Evolutionary conservation across 805 yeast species (phyloP).

Genomic region (Jamesozyma hellenica): DNA sequence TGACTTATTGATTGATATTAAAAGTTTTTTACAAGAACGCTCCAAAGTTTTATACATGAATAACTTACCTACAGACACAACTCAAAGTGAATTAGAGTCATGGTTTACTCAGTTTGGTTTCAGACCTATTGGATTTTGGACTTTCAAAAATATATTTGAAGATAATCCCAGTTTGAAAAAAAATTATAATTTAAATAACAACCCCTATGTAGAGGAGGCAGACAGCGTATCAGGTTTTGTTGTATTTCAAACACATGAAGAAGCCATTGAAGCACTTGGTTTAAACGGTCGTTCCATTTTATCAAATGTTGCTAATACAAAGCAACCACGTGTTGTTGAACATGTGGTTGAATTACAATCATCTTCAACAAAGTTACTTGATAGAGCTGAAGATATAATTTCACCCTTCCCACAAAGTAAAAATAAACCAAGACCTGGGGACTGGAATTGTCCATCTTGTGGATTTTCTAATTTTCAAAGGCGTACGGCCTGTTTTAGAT

Average conservation of each 20-base stretch:
- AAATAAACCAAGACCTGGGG: constrained; percentile 91
- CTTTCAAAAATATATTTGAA: constrained; percentile 48
- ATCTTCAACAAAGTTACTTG: constrained; percentile 66
- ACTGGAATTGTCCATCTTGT: constrained; percentile 96
- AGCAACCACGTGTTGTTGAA: constrained; percentile 37
- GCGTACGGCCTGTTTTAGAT: constrained; percentile 86
- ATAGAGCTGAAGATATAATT: constrained; percentile 70
- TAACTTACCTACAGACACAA: constrained; percentile 77
- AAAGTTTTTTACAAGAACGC: constrained; percentile 56
- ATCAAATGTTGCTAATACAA: constrained; percentile 28
- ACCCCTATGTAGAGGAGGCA: constrained; percentile 34
- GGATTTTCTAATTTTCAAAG: constrained; percentile 92
- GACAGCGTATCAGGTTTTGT: constrained; percentile 69
- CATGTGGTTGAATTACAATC: constrained; percentile 78
- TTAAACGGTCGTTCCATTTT: constrained; percentile 60
- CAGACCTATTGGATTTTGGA: constrained; percentile 84
- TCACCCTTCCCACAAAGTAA: constrained; percentile 78
- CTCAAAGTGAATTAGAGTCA: constrained; percentile 80
- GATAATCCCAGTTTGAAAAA: constrained; percentile 18
- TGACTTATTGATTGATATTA: constrained; percentile 65
- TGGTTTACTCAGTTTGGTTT: constrained; percentile 88
- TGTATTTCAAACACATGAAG: constrained; percentile 75
- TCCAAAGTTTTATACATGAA: constrained; percentile 70
- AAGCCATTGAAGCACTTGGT: constrained; percentile 66
- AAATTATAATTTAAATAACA: constrained; percentile 20